phyloP scores from a whole-genome alignment of 169 alveolate genomes.

The Theileria sp. region DNA sequence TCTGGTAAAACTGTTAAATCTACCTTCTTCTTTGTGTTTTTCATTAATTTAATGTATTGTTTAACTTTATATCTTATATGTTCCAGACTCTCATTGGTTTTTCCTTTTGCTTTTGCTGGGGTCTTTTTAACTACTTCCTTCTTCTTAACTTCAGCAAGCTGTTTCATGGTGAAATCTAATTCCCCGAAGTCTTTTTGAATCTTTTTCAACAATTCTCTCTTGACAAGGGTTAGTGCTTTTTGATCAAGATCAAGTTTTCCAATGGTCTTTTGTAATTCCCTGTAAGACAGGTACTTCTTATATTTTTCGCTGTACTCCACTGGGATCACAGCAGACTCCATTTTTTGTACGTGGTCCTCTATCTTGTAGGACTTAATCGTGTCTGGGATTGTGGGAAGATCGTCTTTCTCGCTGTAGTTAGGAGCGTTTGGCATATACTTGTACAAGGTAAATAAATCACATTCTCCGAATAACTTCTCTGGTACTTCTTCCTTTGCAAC shows the following conservation, averaged over 20 bases:
- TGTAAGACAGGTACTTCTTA: neutral
- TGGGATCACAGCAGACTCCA: neutral
- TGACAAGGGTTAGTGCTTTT: too few species aligned
- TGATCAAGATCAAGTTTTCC: neutral
- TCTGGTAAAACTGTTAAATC: neutral
- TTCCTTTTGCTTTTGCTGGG: neutral
- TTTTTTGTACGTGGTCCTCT: neutral
- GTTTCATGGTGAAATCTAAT: too few species aligned
- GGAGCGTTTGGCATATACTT: slow-evolving; percentile 2
- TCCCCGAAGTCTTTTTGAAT: too few species aligned
- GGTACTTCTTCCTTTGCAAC: neutral
- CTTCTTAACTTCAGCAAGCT: too few species aligned
- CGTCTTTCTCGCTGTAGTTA: neutral
- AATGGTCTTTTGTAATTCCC: neutral
- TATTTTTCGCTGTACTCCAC: neutral
- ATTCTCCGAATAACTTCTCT: neutral
- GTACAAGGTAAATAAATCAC: slow-evolving; percentile 8
- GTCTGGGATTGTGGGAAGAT: neutral
- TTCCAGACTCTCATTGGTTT: neutral
- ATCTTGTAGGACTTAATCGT: neutral
- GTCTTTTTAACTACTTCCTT: too few species aligned
- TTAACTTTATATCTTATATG: neutral
- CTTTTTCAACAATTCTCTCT: too few species aligned
- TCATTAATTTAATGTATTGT: neutral
- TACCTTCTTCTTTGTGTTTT: neutral